Conservation (phyloP, 164 flowering plant species). For the Stephania japonica region DNA sequence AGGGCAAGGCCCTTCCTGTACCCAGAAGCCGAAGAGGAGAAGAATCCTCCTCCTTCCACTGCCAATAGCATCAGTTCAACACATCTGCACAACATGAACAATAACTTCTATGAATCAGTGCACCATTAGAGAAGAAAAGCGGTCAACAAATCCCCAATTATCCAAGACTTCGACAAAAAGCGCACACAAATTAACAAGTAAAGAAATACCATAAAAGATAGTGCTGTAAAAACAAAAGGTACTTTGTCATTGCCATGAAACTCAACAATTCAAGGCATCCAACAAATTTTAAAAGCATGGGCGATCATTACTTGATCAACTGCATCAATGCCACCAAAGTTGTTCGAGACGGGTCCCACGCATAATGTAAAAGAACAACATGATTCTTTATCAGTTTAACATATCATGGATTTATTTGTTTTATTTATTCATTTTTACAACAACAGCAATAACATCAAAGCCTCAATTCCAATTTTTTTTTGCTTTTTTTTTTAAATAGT, state of each 20-base stretch:
- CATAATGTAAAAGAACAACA: background rate
- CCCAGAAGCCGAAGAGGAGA: slow-evolving; percentile 92
- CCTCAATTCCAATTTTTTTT: too few species aligned
- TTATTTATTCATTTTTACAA: too few species aligned
- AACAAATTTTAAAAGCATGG: background rate
- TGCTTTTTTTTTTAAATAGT: too few species aligned
- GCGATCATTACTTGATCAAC: background rate
- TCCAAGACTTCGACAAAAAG: background rate
- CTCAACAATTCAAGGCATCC: background rate
- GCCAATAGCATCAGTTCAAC: slow-evolving; percentile 88
- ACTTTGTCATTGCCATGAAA: background rate
- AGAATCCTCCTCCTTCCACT: slow-evolving; percentile 99
- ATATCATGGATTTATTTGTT: background rate
- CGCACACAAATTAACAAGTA: background rate
- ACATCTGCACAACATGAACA: slow-evolving; percentile 50
- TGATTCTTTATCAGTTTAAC: background rate
- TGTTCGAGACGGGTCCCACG: background rate
- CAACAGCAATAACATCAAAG: too few species aligned
- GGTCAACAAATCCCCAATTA: background rate
- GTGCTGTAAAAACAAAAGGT: background rate
- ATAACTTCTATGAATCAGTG: background rate
- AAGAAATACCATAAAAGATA: background rate
- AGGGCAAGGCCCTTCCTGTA: slow-evolving; percentile 71
- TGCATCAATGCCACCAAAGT: background rate
- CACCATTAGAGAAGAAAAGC: background rate